Evolutionary conservation across 129 eudicot species (phyloP), one percentile per base, ranked within the genome.

Genomic region (Tagetes erecta): DNA sequence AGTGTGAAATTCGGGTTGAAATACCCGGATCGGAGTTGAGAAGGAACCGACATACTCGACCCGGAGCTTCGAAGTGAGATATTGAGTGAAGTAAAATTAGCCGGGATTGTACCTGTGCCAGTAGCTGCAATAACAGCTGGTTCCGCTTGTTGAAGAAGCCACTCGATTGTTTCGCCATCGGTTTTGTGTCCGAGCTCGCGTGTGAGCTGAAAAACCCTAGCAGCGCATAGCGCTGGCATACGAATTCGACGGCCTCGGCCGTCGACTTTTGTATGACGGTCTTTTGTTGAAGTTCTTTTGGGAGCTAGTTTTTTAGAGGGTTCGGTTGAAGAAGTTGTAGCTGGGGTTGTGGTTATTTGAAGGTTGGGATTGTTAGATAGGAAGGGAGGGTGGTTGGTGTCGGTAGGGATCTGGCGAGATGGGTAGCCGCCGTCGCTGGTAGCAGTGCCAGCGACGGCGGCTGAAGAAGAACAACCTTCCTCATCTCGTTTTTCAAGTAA

Each of bases 41-140:
- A 92, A 3, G 98, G 98, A 2, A 92, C 83, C 45, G 98, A 92
- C 86, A 89, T 86, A 68, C 87, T 85, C 0, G 96, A 89, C 4
- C 98, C 96, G 37, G 98, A 87, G 87, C 96, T 89, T 3, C 98
- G 90, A 10, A 92, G 84, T 1, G 95, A 87, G 50, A 92, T 92
- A 60, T 92, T 92, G 3, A 92, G 83, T 3, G 98, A 92, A 3
- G 98, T 87, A 56, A 92, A 92, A 77, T 92, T 92, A 0, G 98
- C 98, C 5, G 98, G 98, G 56, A 92, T 92, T 1, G 98, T 92
- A 4, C 98, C 98, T 7, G 98, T 92, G 0, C 98, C 98, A 14
- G 98, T 92, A 70, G 98, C 98, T 3, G 98, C 98, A 38, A 92
- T 92, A 5, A 92, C 96, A 12, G 98, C 82, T 0, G 98, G 98